Evolutionary conservation across 495 filamentous ascomycete genomes (phyloP).

Genomic region (Peziza echinospora): DNA sequence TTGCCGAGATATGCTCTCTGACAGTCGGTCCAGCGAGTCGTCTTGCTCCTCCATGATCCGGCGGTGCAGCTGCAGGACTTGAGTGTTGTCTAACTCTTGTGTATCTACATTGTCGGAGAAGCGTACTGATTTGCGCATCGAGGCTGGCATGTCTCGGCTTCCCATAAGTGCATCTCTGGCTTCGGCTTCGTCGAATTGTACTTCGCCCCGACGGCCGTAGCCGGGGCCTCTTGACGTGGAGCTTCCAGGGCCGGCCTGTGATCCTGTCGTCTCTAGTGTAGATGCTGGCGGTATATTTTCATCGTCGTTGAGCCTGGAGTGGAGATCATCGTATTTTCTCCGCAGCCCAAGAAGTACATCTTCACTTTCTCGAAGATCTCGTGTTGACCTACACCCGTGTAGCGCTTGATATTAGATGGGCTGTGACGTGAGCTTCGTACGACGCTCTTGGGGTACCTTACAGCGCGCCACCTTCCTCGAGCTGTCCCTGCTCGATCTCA

Average conservation of each 20-base stretch:
- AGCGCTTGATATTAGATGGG: no score
- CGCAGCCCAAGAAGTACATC: constrained; percentile 31
- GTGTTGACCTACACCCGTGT: constrained; percentile 9
- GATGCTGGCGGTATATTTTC: neutral
- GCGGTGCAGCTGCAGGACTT: constrained; percentile 68
- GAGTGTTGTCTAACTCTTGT: constrained; percentile 50
- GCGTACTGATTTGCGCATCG: constrained; percentile 41
- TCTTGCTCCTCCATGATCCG: constrained; percentile 70
- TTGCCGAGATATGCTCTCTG: constrained; percentile 72
- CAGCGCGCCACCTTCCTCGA: constrained; percentile 39
- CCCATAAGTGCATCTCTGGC: constrained; percentile 18
- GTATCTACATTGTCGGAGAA: constrained; percentile 48
- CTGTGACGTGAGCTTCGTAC: no score
- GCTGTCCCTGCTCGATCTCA: constrained; percentile 39
- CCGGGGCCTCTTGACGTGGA: no score
- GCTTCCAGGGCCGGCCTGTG: neutral
- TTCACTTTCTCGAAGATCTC: constrained; percentile 13
- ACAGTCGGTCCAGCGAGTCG: constrained; percentile 70
- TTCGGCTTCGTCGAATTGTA: constrained; percentile 8
- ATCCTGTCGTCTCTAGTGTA: neutral
- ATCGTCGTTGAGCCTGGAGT: constrained; percentile 10
- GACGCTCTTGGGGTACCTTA: no score
- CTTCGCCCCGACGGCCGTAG: constrained; percentile 6
- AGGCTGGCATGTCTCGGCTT: constrained; percentile 8
- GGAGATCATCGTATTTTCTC: constrained; percentile 37